Evolutionary conservation across 139 green algal species (phyloP), one percentile per base, ranked within the genome.

Genomic region (Coelastrella sp.): DNA sequence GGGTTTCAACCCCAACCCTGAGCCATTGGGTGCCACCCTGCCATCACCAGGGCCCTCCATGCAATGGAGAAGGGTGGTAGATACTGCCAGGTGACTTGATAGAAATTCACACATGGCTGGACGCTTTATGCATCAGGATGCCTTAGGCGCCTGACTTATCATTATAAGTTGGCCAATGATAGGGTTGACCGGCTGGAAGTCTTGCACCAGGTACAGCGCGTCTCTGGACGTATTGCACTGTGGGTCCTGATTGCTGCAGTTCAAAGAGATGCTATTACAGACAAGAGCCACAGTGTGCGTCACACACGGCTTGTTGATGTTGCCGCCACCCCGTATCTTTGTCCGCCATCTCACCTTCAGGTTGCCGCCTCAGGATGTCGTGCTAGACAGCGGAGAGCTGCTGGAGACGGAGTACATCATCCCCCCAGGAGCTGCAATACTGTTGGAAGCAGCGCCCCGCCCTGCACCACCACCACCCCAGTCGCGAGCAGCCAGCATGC

Each of bases 1-100:
- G 6, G 94, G 88, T 22, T 86, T 96, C 70, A 96, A 95, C 90
- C 88, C 91, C 4, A 78, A 93, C 72, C 76, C 74, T 8, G 68
- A 91, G 25, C 20, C 81, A 63, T 85, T 93, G 15, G 27, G 60
- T 6, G 90, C 66, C 0, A 49, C 61, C 9, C 86, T 95, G 81
- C 94, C 94, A 7, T 15, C 27, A 22, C 81, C 85, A 17, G 90
- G 90, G 24, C 70, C 61, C 0, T 58, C 25, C 8, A 56, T 75
- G 68, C 72, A 78, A n/a, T 93, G 91, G 91, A 80, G 58, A 11
- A 27, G 79, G 8, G 9, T 91, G 24, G 85, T 92, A 4, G 91
- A 93, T 85, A 91, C 88, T 19, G 61, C 60, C 20, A 81, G 79
- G 72, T 91, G 49, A 79, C 76, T 6, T 35, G 25, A 78, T 11